Conservation (phyloP, 1,284 basidiomycete species). For the Sanghuangporus weigelae region DNA sequence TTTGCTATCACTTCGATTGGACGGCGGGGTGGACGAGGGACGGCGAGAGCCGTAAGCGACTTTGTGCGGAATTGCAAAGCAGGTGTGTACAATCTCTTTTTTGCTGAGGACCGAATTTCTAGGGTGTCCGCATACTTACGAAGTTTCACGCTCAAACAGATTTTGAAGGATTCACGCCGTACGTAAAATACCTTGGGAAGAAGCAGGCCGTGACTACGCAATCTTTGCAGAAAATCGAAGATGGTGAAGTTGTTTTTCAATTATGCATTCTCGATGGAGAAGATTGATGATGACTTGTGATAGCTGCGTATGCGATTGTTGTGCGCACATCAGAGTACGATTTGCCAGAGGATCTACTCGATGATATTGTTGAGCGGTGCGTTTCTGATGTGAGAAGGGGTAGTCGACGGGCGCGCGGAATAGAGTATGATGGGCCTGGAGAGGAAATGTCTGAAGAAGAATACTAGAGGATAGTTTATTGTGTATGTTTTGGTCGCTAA, state of each 20-base stretch:
- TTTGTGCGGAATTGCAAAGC: slow-evolving; percentile 81
- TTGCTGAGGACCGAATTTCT: too few species aligned
- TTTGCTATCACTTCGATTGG: slow-evolving; percentile 79
- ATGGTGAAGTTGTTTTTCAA: slow-evolving; percentile 49
- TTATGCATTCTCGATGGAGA: background rate
- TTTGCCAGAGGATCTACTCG: slow-evolving; percentile 56
- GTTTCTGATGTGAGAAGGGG: slow-evolving; percentile 11
- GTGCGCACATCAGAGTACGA: slow-evolving; percentile 70
- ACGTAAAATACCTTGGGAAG: slow-evolving; percentile 71
- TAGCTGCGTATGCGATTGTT: slow-evolving; percentile 66
- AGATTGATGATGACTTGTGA: background rate
- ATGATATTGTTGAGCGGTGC: slow-evolving; percentile 53
- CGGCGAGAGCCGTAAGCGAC: slow-evolving; percentile 63
- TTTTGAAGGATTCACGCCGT: slow-evolving; percentile 69
- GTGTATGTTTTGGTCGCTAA: background rate
- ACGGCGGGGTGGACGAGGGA: slow-evolving; percentile 64
- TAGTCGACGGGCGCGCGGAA: background rate
- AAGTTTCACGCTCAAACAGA: slow-evolving; percentile 37
- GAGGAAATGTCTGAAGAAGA: background rate
- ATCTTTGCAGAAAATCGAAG: slow-evolving; percentile 91
- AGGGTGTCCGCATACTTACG: background rate
- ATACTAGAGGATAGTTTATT: background rate
- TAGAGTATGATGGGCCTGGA: background rate
- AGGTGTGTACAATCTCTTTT: slow-evolving; percentile 39
- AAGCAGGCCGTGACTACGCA: slow-evolving; percentile 85